phyloP scores from a whole-genome alignment of 352 stramenopile genomes.

The Lagenidium giganteum region DNA sequence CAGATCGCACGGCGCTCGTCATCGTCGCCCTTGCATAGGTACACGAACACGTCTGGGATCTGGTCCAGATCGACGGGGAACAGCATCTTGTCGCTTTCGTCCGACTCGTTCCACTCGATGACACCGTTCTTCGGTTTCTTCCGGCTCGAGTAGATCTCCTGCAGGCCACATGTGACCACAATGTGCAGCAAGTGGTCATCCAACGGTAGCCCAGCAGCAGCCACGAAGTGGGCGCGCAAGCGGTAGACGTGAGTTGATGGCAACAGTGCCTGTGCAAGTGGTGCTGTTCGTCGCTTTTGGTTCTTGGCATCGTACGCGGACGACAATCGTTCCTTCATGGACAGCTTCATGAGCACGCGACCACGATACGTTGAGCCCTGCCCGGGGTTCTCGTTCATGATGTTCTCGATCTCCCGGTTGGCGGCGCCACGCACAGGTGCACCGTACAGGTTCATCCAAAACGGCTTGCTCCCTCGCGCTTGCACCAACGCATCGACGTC shows the following conservation, averaged over 20 bases:
- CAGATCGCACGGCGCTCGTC: constrained; percentile 56
- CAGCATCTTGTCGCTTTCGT: constrained; percentile 65
- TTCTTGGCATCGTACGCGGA: constrained; percentile 61
- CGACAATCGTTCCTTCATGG: constrained; percentile 42
- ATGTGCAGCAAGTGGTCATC: constrained; percentile 36
- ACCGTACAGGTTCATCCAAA: constrained; percentile 77
- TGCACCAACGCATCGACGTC: constrained; percentile 29
- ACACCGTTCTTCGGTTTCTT: constrained; percentile 57
- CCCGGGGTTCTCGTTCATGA: constrained; percentile 58
- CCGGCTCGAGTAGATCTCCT: constrained; percentile 42
- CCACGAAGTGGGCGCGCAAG: constrained; percentile 64
- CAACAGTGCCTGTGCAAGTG: constrained; percentile 38
- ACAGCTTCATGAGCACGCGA: constrained; percentile 60
- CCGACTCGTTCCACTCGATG: constrained; percentile 77
- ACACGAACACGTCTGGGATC: constrained; percentile 82
- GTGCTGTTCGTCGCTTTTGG: constrained; percentile 58
- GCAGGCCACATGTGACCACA: constrained; percentile 46
- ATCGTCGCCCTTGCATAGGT: constrained; percentile 61
- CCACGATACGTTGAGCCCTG: constrained; percentile 76
- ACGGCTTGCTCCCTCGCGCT: constrained; percentile 26
- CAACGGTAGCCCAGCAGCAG: constrained; percentile 48
- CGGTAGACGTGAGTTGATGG: constrained; percentile 52
- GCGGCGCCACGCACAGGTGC: constrained; percentile 47
- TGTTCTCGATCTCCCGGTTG: constrained; percentile 26
- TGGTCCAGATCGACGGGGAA: constrained; percentile 44